Evolutionary conservation across 1,139 yeast species (phyloP), one percentile per base, ranked within the genome.

Genomic region (Hanseniaspora uvarum): DNA sequence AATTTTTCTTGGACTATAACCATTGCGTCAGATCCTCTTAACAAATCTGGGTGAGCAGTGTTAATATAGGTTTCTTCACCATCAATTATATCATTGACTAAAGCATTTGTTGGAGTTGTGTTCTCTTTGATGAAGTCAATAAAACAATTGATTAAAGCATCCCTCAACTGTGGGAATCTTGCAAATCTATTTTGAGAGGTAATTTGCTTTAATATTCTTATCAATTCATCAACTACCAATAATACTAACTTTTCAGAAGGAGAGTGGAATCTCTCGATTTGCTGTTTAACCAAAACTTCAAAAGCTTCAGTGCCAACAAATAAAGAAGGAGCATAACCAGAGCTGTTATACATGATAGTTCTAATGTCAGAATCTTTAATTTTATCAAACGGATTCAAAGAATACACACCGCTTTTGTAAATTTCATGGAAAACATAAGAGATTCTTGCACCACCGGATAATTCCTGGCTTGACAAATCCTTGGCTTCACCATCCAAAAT

Each of bases 231-330:
- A 68, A 87, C 92, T 53, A 92, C 87, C 63, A 92, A 78, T 59
- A 85, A 80, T 59, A 89, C 88, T 73, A 97, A 86, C 65, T 95
- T 81, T 57, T 86, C 64, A 10, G 94, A 76, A 11, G 98, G 98
- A 61, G 92, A 97, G 70, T 92, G 96, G 74, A 92, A 87, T 69
- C 98, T 80, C 62, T 76, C 81, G 60, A 92, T 89, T 70, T 92
- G 98, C 69, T 92, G 96, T 69, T 86, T 88, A 46, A 92, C 97
- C 62, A 92, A 79, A 21, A 89, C 96, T 70, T 92, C 98, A 66
- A 92, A 92, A 0, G 97, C 97, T 64, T 87, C 92, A 7, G 98
- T 92, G 47, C 97, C 98, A 56, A 92, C 98, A 71, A 92, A 92
- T 62, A 92, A 75, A 5, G 96, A 86, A n/a, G 98, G 98, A 0